A percentile compares a stretch with the other conserved stretches of the same genome.
Evolutionary conservation across 1,284 basidiomycete genomes (phyloP).

Genomic region (Psilocybe mexicana): DNA sequence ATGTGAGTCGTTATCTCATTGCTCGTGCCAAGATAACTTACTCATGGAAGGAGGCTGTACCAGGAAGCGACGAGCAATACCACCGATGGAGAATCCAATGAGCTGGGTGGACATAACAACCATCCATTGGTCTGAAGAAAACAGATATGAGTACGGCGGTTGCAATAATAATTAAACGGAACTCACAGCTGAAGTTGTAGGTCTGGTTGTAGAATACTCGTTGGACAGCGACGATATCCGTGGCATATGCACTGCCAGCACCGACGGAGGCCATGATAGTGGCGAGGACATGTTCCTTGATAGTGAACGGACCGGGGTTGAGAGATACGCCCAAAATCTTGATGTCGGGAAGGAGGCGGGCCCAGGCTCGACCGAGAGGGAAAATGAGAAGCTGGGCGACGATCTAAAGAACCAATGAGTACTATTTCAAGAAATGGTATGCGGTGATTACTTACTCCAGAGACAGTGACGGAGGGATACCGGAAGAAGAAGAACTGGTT

Average conservation of each 20-base stretch:
- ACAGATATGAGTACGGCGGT: neutral
- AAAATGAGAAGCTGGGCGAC: conserved; percentile 66
- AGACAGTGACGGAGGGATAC: conserved; percentile 55
- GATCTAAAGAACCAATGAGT: conserved; percentile 34
- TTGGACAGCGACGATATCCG: conserved; percentile 80
- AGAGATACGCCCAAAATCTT: conserved; percentile 57
- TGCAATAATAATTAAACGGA: neutral
- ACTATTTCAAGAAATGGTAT: neutral
- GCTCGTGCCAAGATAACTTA: conserved; percentile 43
- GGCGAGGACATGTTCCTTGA: conserved; percentile 68
- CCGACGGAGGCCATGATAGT: conserved; percentile 82
- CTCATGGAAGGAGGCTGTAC: conserved; percentile 91
- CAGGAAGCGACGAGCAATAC: conserved; percentile 76
- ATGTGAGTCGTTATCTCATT: conserved; percentile 5
- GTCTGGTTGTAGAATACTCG: conserved; percentile 67
- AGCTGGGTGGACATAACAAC: conserved; percentile 85
- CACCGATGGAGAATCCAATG: conserved; percentile 87
- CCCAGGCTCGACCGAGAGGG: conserved; percentile 65
- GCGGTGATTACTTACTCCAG: conserved; percentile 28
- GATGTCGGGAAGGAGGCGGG: conserved; percentile 52
- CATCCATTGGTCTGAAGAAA: conserved; percentile 65
- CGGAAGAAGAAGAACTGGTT: conserved; percentile 74
- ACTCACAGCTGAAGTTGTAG: conserved; percentile 63
- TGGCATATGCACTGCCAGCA: conserved; percentile 60
- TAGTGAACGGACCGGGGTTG: conserved; percentile 72